These are phyloP conservation scores for Cystobasidium onofrii DNA, from an alignment of 768 basidiomycete species.

Conservation along the genomic window DNA sequence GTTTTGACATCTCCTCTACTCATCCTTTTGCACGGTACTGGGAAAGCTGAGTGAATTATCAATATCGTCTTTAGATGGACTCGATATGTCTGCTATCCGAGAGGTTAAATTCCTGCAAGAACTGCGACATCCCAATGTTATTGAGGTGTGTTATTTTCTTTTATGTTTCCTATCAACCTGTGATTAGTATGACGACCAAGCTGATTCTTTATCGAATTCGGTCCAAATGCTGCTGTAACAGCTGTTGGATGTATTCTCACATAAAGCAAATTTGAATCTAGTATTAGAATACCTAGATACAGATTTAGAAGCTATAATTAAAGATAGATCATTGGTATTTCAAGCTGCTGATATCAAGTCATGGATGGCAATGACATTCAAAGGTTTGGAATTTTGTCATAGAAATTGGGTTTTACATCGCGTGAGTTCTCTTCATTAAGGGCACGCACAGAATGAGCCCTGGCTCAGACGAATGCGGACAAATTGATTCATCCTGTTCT, in stretches of 20 bases:
- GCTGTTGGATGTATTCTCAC: conserved; percentile 94
- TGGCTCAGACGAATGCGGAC: too few species aligned
- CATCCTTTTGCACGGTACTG: too few species aligned
- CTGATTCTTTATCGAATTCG: too few species aligned
- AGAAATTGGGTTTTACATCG: conserved; percentile 87
- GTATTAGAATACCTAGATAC: conserved; percentile 94
- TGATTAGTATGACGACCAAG: too few species aligned
- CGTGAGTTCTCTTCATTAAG: conserved; percentile 50
- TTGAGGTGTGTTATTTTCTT: conserved; percentile 65
- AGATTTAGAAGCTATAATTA: conserved; percentile 93
- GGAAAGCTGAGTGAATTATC: too few species aligned
- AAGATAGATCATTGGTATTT: conserved; percentile 83
- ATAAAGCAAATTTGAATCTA: conserved; percentile 90
- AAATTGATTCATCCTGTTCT: background rate
- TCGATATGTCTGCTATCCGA: conserved; percentile 97
- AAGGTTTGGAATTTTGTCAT: conserved; percentile 97
- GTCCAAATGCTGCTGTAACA: too few species aligned
- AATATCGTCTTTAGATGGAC: conserved; percentile 56
- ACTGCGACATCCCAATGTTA: conserved; percentile 85
- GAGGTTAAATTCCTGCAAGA: conserved; percentile 97
- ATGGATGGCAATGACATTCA: conserved; percentile 97
- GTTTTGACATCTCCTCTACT: too few species aligned
- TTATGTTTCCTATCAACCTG: background rate
- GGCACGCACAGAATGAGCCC: too few species aligned
- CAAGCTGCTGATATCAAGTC: conserved; percentile 92